These are phyloP conservation scores for Aspergillus affinis DNA, from an alignment of 495 filamentous ascomycete genomes.

Conservation along the genomic window DNA sequence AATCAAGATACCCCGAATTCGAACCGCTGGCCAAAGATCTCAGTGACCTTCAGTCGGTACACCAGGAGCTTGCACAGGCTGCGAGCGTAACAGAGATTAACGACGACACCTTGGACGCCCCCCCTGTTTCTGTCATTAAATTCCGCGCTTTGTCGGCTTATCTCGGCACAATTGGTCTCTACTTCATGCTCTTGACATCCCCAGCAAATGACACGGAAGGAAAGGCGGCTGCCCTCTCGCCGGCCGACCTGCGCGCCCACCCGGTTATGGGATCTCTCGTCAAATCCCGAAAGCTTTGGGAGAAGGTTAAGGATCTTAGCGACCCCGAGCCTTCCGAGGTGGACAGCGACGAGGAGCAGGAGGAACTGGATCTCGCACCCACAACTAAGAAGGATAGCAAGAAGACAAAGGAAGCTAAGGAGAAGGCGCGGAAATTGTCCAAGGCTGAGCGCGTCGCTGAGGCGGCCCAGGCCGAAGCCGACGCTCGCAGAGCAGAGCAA, in stretches of 20 bases:
- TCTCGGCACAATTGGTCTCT: slow-evolving; percentile 82
- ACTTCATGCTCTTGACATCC: slow-evolving; percentile 86
- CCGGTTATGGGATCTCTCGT: slow-evolving; percentile 83
- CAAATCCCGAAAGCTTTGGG: slow-evolving; percentile 78
- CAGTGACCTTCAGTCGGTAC: slow-evolving; percentile 63
- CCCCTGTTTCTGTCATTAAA: slow-evolving; percentile 64
- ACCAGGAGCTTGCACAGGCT: slow-evolving; percentile 56
- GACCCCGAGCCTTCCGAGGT: slow-evolving; percentile 25
- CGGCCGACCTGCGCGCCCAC: slow-evolving; percentile 78
- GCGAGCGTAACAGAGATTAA: slow-evolving; percentile 50
- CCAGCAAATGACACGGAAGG: slow-evolving; percentile 49
- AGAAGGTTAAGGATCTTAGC: slow-evolving; percentile 60
- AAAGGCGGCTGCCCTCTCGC: slow-evolving; percentile 54
- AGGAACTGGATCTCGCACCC: slow-evolving; percentile 19
- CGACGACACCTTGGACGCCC: slow-evolving; percentile 28
- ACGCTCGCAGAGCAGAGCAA: slow-evolving; percentile 55
- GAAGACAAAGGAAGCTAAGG: slow-evolving; percentile 31
- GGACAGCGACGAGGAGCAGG: slow-evolving; percentile 18
- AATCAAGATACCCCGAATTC: slow-evolving; percentile 86
- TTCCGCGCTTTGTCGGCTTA: slow-evolving; percentile 77
- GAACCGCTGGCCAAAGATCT: slow-evolving; percentile 81
- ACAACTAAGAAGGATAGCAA: slow-evolving; percentile 23
- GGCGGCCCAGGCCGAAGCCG: slow-evolving; percentile 51
- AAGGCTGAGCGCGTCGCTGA: slow-evolving; percentile 52
- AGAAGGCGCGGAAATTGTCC: slow-evolving; percentile 47